Conservation (phyloP, 2,329 filamentous ascomycete genomes). For the Fragosphaeria purpurea region DNA sequence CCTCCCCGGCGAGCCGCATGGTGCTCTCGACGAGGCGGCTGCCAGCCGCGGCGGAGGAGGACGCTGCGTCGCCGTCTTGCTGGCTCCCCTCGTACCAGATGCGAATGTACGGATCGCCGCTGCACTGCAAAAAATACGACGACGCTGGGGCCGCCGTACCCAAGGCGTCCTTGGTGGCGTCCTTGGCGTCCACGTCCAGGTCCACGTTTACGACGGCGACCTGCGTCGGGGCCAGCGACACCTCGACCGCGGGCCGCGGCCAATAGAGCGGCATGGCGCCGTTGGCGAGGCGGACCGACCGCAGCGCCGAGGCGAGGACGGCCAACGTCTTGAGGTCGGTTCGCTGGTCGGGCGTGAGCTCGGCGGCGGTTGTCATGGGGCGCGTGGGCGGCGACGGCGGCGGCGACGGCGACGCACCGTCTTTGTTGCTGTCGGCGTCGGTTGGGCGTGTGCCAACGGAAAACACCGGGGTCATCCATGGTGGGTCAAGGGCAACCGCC, state of each 20-base stretch:
- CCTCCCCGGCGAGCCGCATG: constrained; percentile 54
- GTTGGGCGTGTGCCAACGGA: constrained; percentile 21
- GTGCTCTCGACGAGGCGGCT: constrained; percentile 33
- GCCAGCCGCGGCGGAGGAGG: constrained; percentile 8
- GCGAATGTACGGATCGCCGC: constrained; percentile 42
- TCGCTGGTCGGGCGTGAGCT: constrained; percentile 33
- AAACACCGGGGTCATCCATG: constrained; percentile 14
- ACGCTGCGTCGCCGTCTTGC: neutral
- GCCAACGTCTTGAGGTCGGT: constrained; percentile 38
- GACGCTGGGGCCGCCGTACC: neutral
- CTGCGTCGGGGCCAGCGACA: constrained; percentile 29
- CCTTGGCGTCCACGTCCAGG: neutral
- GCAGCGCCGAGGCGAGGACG: constrained; percentile 36
- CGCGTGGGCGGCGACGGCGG: constrained; percentile 14
- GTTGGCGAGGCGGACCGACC: constrained; percentile 30
- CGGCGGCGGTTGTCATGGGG: constrained; percentile 30
- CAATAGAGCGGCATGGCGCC: constrained; percentile 41
- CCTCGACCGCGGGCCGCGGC: constrained; percentile 31
- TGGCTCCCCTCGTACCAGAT: constrained; percentile 23
- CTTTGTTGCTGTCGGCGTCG: neutral
- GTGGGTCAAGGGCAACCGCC: constrained; percentile 3
- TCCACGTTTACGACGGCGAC: neutral
- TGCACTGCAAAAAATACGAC: constrained; percentile 20
- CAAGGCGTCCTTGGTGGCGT: neutral
- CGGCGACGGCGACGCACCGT: no score